Evolutionary conservation across 2,329 filamentous ascomycete genomes (phyloP).

Genomic region (Aulographum hederae): DNA sequence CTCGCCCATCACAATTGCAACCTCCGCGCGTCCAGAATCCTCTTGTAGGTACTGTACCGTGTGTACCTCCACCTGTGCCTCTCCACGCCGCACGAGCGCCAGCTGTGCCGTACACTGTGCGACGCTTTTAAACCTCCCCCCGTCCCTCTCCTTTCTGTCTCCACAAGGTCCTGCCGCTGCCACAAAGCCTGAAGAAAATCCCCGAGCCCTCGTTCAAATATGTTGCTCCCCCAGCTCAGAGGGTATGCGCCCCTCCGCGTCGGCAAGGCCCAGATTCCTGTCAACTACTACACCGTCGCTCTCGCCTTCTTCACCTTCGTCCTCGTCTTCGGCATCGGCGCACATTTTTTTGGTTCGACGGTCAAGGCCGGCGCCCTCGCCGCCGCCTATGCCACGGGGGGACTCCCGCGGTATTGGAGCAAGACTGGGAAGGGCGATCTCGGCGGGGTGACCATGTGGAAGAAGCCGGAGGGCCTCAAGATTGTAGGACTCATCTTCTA

Average conservation of each 20-base stretch:
- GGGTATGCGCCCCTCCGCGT: conserved; percentile 4
- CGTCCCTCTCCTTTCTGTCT: too few species aligned
- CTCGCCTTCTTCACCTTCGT: conserved; percentile 1
- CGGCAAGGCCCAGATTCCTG: conserved; percentile 1
- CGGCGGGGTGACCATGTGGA: conserved; percentile 8
- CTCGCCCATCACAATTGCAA: too few species aligned
- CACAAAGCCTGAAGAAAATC: background rate
- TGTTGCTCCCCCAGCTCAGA: conserved; percentile 3
- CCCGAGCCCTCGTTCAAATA: background rate
- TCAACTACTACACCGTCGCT: conserved; percentile 1
- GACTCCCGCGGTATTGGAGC: conserved; percentile 19
- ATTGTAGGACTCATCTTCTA: conserved; percentile 23
- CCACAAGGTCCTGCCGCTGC: too few species aligned
- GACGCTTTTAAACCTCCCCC: too few species aligned
- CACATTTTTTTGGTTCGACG: conserved; percentile 1
- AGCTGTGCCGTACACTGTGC: too few species aligned
- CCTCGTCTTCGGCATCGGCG: background rate
- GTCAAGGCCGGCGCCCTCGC: background rate
- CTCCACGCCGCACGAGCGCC: too few species aligned
- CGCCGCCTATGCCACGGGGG: background rate
- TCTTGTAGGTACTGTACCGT: too few species aligned
- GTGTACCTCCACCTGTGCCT: too few species aligned
- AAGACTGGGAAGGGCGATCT: conserved; percentile 18
- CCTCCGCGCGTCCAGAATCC: too few species aligned
- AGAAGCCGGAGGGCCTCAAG: conserved; percentile 17